phyloP scores from a whole-genome alignment of 352 stramenopile species.

The Globisporangium camurandrum region DNA sequence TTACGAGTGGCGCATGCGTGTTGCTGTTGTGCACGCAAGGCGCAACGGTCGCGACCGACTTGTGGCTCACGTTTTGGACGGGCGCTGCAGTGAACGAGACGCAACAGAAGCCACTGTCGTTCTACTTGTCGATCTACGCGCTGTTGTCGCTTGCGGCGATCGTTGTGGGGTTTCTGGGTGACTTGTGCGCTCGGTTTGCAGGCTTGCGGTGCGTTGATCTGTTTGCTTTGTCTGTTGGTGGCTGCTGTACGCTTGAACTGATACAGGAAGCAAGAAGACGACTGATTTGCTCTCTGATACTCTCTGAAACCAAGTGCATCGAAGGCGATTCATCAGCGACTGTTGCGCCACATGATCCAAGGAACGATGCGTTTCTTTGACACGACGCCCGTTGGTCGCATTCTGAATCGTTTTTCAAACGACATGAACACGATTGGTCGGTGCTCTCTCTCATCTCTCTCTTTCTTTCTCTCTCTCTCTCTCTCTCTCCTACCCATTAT shows the following conservation, averaged over 20 bases:
- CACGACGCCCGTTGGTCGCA: conserved; percentile 63
- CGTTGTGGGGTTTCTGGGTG: conserved; percentile 35
- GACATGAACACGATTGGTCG: conserved; percentile 63
- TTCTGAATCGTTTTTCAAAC: conserved; percentile 75
- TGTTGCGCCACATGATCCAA: conserved; percentile 57
- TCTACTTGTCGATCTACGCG: conserved; percentile 49
- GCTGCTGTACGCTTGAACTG: no score
- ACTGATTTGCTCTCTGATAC: background rate
- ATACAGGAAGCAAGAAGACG: no score
- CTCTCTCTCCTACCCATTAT: background rate
- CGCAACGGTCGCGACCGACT: conserved; percentile 44
- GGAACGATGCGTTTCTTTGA: conserved; percentile 87
- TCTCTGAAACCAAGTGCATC: conserved; percentile 30
- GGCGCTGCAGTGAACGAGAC: background rate
- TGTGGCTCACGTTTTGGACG: conserved; percentile 67
- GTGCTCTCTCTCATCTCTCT: conserved; percentile 14
- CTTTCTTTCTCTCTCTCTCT: background rate
- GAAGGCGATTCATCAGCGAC: conserved; percentile 42
- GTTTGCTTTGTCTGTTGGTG: background rate
- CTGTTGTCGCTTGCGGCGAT: conserved; percentile 51
- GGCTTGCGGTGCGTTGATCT: conserved; percentile 46
- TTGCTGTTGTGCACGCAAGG: conserved; percentile 41
- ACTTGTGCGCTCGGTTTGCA: conserved; percentile 36
- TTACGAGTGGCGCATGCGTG: conserved; percentile 22
- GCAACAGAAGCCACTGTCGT: conserved; percentile 15